Conservation (phyloP, 73 alveolate species). For the Uronychia binucleata region DNA sequence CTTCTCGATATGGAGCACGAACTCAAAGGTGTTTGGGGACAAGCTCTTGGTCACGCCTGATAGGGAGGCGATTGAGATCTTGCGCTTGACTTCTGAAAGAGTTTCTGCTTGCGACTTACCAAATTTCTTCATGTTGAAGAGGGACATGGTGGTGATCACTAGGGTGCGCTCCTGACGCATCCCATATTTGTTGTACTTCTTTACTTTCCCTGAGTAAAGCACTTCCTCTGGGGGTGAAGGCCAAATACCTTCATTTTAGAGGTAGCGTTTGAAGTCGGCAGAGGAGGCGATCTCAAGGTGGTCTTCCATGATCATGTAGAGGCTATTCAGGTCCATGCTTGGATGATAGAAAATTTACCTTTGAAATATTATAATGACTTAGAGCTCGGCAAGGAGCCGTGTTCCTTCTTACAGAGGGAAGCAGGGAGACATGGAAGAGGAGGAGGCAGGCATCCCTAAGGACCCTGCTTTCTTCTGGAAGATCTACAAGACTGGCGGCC, state of each 20-base stretch:
- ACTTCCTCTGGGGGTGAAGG: constrained; percentile 5
- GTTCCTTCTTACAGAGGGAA: too few species aligned
- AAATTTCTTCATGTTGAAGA: constrained; percentile 24
- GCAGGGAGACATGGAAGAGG: too few species aligned
- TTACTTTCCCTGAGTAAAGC: constrained; percentile 23
- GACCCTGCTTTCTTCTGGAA: too few species aligned
- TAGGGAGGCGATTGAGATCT: neutral
- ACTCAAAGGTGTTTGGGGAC: neutral
- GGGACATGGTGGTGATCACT: constrained; percentile 27
- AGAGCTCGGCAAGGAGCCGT: too few species aligned
- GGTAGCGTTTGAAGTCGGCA: neutral
- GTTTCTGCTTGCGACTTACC: constrained; percentile 1
- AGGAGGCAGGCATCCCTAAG: too few species aligned
- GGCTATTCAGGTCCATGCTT: neutral
- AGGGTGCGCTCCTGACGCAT: constrained; percentile 22
- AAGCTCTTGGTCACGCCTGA: constrained; percentile 17
- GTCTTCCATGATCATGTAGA: neutral
- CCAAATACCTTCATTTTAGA: neutral
- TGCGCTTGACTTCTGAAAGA: constrained; percentile 9
- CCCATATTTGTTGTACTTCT: constrained; percentile 46
- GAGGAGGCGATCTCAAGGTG: neutral
- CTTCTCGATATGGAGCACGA: neutral
- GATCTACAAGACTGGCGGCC: too few species aligned
- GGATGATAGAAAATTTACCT: too few species aligned
- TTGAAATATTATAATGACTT: too few species aligned